Evolutionary conservation across 257 asterid genomes (phyloP), one percentile per base, ranked within the genome.

Genomic region (Solanum clarkiae): DNA sequence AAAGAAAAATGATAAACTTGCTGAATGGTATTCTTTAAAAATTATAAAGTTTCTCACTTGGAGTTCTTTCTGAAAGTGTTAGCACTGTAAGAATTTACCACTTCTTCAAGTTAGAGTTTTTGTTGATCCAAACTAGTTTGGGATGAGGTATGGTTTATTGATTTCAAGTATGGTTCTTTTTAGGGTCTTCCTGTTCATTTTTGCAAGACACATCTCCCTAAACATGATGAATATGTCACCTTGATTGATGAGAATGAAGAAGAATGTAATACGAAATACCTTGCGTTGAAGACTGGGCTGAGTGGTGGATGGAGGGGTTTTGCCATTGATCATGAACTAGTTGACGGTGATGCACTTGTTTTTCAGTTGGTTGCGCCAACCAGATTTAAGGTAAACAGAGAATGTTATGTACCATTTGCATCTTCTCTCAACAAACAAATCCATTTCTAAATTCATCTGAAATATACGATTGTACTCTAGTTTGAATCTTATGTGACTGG

Each of bases 221-320:
- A 79, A 10, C 68, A 29, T 1, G 94, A 93, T 65, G 90, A 22
- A 54, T 70, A 22, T 10, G 14, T 90, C 20, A 81, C 82, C 80
- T 84, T 94, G 86, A 85, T 92, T 14, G 92, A 94, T 82, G 98
- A 92, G 86, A 83, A 90, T 26, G 94, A 89, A 7, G 81, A 83
- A 36, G 91, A 77, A 63, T 88, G 26, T 74, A 74, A 59, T 15
- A 80, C 92, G 26, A 92, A 89, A 84, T 93, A 89, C 84, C 91
- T 92, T 49, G 92, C 90, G 20, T 81, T 0, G 0, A 93, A 91
- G 85, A 53, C 79, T 0, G 98, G 94, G 11, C 92, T 94, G 20
- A 94, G 98, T 86, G 98, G 87, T 68, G 98, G 98, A 84, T 94
- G 98, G 98, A 91, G 95, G 88, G 93, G 91, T 20, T 93, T 92